Percentiles rank a stretch among this genome's conserved stretches.
Conservation (phyloP, 139 green algal genomes). For the Tetraselmis striata region DNA sequence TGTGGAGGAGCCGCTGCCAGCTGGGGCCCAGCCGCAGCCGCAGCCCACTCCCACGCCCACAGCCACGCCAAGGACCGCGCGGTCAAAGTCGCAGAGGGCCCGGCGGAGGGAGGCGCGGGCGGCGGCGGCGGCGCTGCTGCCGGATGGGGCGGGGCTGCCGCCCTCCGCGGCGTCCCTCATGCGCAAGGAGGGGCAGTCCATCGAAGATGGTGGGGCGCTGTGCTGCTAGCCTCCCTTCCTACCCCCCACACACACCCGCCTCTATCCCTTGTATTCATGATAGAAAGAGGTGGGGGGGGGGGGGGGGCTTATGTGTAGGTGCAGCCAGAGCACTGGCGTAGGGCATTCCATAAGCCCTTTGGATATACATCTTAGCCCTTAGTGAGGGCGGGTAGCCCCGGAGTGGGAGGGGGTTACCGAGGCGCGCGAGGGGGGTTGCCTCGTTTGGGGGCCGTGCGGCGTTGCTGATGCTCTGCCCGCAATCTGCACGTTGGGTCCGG, state of each 20-base stretch:
- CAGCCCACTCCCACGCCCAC: background rate
- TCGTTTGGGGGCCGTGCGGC: too few relatives aligned
- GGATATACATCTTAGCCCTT: too few relatives aligned
- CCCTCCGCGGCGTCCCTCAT: background rate
- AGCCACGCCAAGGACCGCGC: background rate
- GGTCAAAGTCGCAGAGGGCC: too few relatives aligned
- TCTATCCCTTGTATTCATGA: too few relatives aligned
- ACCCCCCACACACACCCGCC: too few relatives aligned
- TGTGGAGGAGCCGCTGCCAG: too few relatives aligned
- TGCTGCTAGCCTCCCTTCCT: background rate
- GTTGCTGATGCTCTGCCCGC: too few relatives aligned
- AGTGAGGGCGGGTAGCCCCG: too few relatives aligned
- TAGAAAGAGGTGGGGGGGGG: background rate
- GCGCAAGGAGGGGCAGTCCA: background rate
- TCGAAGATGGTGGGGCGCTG: background rate
- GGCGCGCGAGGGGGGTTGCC: too few relatives aligned
- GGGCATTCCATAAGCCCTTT: background rate
- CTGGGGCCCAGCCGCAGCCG: background rate
- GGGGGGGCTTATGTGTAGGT: background rate
- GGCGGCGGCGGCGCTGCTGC: background rate
- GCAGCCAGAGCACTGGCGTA: background rate
- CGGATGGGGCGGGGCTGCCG: too few relatives aligned
- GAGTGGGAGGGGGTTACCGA: too few relatives aligned
- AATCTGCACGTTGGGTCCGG: too few relatives aligned
- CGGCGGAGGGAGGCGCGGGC: background rate